A percentile compares a stretch with the other conserved stretches of the same genome.
phyloP scores from a whole-genome alignment of 2,329 filamentous ascomycete genomes.

The Ophiostoma sp. region DNA sequence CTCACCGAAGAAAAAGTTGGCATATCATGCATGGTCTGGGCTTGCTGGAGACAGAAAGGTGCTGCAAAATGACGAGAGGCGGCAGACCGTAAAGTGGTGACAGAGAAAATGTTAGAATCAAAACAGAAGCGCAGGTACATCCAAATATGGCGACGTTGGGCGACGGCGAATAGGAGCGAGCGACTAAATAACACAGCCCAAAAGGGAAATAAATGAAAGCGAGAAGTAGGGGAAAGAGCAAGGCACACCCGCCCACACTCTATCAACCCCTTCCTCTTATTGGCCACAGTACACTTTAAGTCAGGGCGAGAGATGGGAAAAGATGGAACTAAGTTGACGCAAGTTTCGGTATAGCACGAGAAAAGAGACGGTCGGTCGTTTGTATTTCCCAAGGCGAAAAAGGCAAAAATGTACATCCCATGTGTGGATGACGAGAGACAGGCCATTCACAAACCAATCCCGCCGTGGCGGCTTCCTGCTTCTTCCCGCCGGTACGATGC shows the following conservation, averaged over 20 bases:
- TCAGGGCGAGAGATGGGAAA: neutral
- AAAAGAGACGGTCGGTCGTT: constrained; percentile 9
- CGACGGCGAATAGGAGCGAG: neutral
- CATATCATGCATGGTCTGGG: neutral
- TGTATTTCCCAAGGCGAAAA: constrained; percentile 14
- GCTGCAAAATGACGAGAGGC: neutral
- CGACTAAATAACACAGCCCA: constrained; percentile 13
- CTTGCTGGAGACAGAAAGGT: neutral
- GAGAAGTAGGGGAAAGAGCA: neutral
- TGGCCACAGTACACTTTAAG: constrained; percentile 18
- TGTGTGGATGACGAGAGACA: neutral
- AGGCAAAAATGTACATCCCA: neutral
- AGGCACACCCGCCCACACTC: neutral
- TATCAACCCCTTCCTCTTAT: constrained; percentile 10
- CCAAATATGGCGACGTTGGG: neutral
- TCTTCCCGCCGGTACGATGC: constrained; percentile 10
- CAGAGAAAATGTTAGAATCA: neutral
- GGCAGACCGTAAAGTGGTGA: neutral
- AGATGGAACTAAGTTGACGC: constrained; percentile 26
- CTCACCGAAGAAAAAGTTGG: neutral
- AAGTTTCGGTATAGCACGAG: constrained; percentile 27
- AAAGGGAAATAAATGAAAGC: constrained; percentile 20
- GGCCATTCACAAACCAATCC: neutral
- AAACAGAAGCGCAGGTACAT: neutral
- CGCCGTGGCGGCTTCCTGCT: neutral